These are phyloP conservation scores for Kwoniella sp. DNA, from an alignment of 768 basidiomycete species.

Conservation along the genomic window DNA sequence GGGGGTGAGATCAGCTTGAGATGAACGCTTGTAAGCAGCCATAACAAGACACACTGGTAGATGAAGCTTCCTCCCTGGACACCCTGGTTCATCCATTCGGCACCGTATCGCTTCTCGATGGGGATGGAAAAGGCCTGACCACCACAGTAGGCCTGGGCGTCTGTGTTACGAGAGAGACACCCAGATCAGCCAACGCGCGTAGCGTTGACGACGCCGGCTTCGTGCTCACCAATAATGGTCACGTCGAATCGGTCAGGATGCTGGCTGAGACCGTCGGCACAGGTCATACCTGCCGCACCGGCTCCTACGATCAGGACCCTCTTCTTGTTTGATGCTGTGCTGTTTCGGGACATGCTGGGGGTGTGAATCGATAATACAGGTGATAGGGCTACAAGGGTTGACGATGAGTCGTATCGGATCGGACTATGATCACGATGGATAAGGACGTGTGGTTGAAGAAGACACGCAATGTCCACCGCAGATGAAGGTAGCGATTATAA, in stretches of 20 bases:
- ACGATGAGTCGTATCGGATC: not conserved
- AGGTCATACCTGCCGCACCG: constrained; percentile 53
- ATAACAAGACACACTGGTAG: constrained; percentile 25
- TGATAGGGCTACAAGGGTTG: not conserved
- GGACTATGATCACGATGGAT: no score
- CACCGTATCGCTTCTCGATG: constrained; percentile 51
- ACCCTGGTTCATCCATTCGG: constrained; percentile 53
- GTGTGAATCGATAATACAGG: not conserved
- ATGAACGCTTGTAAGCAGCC: not conserved
- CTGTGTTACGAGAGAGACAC: constrained; percentile 2
- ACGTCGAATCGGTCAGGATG: constrained; percentile 53
- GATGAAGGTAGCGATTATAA: no score
- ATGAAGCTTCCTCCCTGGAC: constrained; percentile 50
- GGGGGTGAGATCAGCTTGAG: not conserved
- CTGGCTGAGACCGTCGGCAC: constrained; percentile 50
- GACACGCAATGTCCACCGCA: no score
- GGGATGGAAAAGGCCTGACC: constrained; percentile 53
- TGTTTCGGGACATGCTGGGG: constrained; percentile 7
- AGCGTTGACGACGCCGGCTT: not conserved
- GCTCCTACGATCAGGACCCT: constrained; percentile 53
- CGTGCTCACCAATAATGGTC: constrained; percentile 46
- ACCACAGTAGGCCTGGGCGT: constrained; percentile 51
- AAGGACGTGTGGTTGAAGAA: no score
- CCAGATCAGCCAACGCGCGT: not conserved
- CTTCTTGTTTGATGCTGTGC: constrained; percentile 31